Base-by-base conservation (phyloP, 2,329 filamentous ascomycete species). In the Hypoxylon sp. region DNA sequence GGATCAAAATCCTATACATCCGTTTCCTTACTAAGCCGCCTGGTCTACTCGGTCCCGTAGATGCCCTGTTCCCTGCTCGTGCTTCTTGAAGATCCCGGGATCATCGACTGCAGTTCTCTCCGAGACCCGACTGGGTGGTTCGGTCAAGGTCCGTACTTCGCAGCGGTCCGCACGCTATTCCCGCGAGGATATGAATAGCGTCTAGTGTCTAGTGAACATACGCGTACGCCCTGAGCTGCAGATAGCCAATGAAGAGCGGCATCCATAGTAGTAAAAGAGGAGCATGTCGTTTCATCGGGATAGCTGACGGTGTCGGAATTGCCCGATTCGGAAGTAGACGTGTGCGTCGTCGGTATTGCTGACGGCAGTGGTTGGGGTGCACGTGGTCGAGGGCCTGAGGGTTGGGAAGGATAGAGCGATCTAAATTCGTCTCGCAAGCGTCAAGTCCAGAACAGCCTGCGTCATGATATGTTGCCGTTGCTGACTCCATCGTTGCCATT, bases 1-100 rank as follows among this genome's bases (percentile, higher is more conserved):
- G 51, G n/a, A n/a, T n/a, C n/a, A 32, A 50, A 42, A 53, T 42
- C 50, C 50, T 53, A 20, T 38, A 38, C n/a, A 20, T 20, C 36
- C 36, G 18, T 20, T 26, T 53, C 32, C 51, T 26, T 44, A 32
- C 11, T 11, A 44, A 44, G n/a, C 26, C 26, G 24, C 20, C 20
- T 50, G 11, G 14, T 14, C 50, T 20, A 30, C 11, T 53, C 50
- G 33, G 50, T 28, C 22, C 51, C 51, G 51, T 53, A 53, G 16
- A 30, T 26, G 51, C 38, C 36, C 20, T 30, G 28, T 42, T 14
- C 24, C 22, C 33, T 53, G 22, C 22, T 18, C 38, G 7, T 40
- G 36, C 36, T 53, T 53, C 36, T 53, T 53, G 24, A 20, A 14
- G 38, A 11, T 32, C 36, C 26, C 4, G 9, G 30, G 14, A 4